phyloP scores from a whole-genome alignment of 495 filamentous ascomycete species.

The Pyrenula massariospora region DNA sequence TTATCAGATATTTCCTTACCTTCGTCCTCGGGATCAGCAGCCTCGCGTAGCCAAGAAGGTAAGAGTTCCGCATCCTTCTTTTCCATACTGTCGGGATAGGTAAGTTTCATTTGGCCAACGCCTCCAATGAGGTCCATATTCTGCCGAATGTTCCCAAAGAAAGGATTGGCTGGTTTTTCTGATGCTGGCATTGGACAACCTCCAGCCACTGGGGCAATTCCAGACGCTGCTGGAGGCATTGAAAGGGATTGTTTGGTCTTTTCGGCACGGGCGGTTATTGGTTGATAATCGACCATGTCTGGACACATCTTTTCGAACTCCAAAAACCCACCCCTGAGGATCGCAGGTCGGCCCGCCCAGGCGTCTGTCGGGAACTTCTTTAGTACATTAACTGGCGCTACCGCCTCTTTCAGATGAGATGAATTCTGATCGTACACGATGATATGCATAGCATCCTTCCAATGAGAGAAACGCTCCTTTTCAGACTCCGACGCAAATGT shows the following conservation, averaged over 20 bases:
- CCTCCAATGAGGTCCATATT: conserved; percentile 93
- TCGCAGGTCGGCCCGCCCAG: conserved; percentile 60
- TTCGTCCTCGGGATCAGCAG: conserved; percentile 50
- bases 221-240: conserved; percentile 36
- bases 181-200: conserved; percentile 72
- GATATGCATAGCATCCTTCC: conserved; percentile 62
- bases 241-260: conserved; percentile 25
- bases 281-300: conserved; percentile 17
- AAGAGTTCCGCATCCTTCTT: conserved; percentile 30
- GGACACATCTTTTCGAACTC: conserved; percentile 41
- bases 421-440: conserved; percentile 81
- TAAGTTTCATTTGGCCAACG: conserved; percentile 78
- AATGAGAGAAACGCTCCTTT: conserved; percentile 61
- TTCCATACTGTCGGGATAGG: conserved; percentile 43
- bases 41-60: conserved; percentile 67
- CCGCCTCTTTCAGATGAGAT: conserved; percentile 63
- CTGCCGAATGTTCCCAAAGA: conserved; percentile 92
- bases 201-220: conserved; percentile 66
- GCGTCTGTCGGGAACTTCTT: conserved; percentile 86
- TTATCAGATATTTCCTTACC: conserved; percentile 72
- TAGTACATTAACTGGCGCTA: conserved; percentile 65
- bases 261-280: neutral
- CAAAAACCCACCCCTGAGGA: conserved; percentile 51
- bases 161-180: conserved; percentile 64
- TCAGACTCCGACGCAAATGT: conserved; percentile 73